Evolutionary conservation across 495 filamentous ascomycete genomes (phyloP).

Genomic region (Durotheca rogersii): DNA sequence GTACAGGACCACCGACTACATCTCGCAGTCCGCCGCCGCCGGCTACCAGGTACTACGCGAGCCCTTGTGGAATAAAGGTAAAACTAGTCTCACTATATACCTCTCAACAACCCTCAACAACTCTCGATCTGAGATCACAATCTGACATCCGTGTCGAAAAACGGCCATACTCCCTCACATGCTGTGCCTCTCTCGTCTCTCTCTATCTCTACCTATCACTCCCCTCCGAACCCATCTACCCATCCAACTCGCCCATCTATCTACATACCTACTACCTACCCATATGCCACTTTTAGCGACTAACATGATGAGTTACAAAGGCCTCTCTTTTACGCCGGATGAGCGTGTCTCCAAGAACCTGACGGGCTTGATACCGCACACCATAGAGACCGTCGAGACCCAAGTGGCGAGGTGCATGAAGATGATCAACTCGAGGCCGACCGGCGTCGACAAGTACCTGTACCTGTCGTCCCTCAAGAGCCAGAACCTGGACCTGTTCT

Average conservation of each 20-base stretch:
- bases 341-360: constrained; percentile 58
- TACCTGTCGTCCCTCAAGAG: constrained; percentile 87
- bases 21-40: constrained; percentile 47
- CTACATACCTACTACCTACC: too few relatives aligned
- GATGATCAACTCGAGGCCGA: constrained; percentile 72
- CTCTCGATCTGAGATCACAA: too few relatives aligned
- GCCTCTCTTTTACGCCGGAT: constrained; percentile 57
- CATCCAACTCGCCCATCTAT: too few relatives aligned
- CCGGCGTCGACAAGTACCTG: constrained; percentile 88
- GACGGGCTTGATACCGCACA: constrained; percentile 58
- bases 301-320: too few relatives aligned
- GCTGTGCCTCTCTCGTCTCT: background rate
- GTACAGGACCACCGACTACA: constrained; percentile 50
- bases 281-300: too few relatives aligned
- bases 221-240: constrained; percentile 19
- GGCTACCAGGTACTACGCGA: constrained; percentile 58
- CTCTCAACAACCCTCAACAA: constrained; percentile 10
- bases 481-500: constrained; percentile 92
- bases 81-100: too few relatives aligned
- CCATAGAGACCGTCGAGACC: constrained; percentile 54
- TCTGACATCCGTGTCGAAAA: too few relatives aligned
- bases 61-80: constrained; percentile 61
- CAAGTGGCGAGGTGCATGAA: constrained; percentile 58
- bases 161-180: background rate
- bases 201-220: background rate